phyloP scores from a whole-genome alignment of 2,329 filamentous ascomycete genomes.

The Colletotrichum aenigma region DNA sequence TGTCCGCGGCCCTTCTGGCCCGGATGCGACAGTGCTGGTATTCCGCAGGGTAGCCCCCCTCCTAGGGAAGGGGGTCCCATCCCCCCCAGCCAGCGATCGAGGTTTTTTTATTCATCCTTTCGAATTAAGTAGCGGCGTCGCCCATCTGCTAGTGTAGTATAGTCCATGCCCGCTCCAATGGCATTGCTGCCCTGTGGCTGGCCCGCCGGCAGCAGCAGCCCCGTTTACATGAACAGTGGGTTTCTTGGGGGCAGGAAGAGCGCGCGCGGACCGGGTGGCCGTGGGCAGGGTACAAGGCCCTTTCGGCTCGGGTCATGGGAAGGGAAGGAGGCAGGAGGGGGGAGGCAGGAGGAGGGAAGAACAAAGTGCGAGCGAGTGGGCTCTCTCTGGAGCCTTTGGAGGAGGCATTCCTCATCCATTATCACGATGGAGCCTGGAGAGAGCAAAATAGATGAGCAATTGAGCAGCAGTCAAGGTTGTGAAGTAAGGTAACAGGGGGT shows the following conservation, averaged over 20 bases:
- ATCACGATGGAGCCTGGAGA: not conserved
- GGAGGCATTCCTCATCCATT: not conserved
- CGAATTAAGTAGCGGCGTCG: not conserved
- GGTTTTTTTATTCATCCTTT: not conserved
- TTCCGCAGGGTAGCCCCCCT: not conserved
- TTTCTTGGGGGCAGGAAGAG: not conserved
- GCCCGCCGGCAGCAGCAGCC: not conserved
- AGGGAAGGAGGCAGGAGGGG: not conserved
- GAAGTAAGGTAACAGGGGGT: not conserved
- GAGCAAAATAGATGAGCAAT: not conserved
- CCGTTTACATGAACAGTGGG: not conserved
- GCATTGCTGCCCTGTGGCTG: not conserved
- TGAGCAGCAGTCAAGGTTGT: not conserved
- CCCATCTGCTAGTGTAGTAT: not conserved
- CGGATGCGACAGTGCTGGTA: constrained; percentile 6
- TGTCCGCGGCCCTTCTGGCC: constrained; percentile 17
- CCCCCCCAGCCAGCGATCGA: not conserved
- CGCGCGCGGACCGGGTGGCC: not conserved
- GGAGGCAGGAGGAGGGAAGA: not conserved
- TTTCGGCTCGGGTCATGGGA: not conserved
- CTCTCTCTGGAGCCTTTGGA: not conserved
- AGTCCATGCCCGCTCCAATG: not conserved
- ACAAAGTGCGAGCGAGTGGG: not conserved
- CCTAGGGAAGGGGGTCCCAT: not conserved
- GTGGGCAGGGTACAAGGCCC: not conserved